These are phyloP conservation scores for Fraxinus ornus DNA, from an alignment of 305 asterid species.

Conservation along the genomic window DNA sequence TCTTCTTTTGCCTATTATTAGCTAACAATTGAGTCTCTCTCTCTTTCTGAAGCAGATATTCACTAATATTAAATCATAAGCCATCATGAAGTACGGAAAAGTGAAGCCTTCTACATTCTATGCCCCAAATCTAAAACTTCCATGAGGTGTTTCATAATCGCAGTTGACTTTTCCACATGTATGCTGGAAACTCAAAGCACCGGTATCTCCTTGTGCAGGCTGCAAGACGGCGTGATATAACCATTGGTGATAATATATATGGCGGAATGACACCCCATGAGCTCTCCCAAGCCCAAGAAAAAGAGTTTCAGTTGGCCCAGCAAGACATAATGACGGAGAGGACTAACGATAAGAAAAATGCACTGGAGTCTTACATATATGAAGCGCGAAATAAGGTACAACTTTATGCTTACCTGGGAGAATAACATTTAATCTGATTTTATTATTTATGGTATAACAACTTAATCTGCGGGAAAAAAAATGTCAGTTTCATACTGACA, in stretches of 20 bases:
- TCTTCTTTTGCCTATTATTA: background rate
- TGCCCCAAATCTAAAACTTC: background rate
- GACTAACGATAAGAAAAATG: constrained; percentile 91
- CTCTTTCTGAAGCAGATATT: background rate
- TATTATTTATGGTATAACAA: background rate
- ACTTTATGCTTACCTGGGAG: constrained; percentile 16
- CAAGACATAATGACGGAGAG: constrained; percentile 82
- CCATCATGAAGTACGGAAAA: background rate
- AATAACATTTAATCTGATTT: constrained; percentile 5
- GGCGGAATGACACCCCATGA: constrained; percentile 67
- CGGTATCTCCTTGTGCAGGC: constrained; percentile 41
- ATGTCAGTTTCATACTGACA: constrained; percentile 1
- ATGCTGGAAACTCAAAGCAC: constrained; percentile 15
- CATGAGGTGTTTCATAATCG: constrained; percentile 2
- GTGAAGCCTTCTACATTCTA: background rate
- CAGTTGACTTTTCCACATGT: constrained; percentile 13
- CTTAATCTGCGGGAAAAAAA: constrained; percentile 16
- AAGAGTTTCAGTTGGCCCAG: constrained; percentile 64
- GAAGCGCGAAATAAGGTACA: constrained; percentile 89
- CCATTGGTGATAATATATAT: constrained; percentile 49
- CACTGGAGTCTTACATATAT: constrained; percentile 89
- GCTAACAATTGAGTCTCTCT: background rate
- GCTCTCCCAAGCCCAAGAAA: constrained; percentile 63
- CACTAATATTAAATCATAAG: background rate
- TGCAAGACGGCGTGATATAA: constrained; percentile 60